A percentile compares a stretch with the other conserved stretches of the same genome.
phyloP scores from a whole-genome alignment of 2,329 filamentous ascomycete genomes.

The Fusarium concolor region DNA sequence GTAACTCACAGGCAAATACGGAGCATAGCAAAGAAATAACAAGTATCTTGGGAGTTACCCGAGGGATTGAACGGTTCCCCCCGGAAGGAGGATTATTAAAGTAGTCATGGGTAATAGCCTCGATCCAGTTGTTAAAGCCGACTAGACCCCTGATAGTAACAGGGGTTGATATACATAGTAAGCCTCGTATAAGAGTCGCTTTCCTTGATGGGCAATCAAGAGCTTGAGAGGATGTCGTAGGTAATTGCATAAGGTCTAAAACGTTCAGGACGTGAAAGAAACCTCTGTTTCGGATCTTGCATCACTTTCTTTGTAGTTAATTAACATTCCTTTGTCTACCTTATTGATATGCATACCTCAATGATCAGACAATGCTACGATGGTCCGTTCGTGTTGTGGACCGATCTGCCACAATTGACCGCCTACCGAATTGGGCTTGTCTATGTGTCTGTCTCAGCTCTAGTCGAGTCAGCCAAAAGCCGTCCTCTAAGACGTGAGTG shows the following conservation, averaged over 20 bases:
- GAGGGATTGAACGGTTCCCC: constrained; percentile 1
- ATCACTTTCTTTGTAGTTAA: not conserved
- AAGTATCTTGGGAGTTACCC: not conserved
- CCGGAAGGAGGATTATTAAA: constrained; percentile 20
- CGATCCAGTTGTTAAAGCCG: constrained; percentile 19
- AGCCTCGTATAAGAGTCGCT: constrained; percentile 19
- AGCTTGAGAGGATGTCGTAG: not conserved
- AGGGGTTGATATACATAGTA: not conserved
- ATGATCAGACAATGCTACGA: not conserved
- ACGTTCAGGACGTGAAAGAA: no score
- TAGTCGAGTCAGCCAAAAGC: constrained; percentile 22
- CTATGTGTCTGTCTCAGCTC: not conserved
- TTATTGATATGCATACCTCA: not conserved
- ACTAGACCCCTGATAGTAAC: not conserved
- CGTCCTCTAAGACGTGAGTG: constrained; percentile 23
- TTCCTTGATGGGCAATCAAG: constrained; percentile 12
- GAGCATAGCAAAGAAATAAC: not conserved
- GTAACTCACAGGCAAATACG: no score
- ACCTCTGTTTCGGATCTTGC: not conserved
- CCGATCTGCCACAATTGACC: constrained; percentile 14
- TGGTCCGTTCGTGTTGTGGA: not conserved
- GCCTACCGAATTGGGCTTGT: not conserved
- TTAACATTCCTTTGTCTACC: constrained; percentile 10
- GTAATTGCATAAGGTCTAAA: not conserved
- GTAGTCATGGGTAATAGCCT: constrained; percentile 24